Evolutionary conservation across 495 filamentous ascomycete species (phyloP).

Genomic region (Usnea hakonensis): DNA sequence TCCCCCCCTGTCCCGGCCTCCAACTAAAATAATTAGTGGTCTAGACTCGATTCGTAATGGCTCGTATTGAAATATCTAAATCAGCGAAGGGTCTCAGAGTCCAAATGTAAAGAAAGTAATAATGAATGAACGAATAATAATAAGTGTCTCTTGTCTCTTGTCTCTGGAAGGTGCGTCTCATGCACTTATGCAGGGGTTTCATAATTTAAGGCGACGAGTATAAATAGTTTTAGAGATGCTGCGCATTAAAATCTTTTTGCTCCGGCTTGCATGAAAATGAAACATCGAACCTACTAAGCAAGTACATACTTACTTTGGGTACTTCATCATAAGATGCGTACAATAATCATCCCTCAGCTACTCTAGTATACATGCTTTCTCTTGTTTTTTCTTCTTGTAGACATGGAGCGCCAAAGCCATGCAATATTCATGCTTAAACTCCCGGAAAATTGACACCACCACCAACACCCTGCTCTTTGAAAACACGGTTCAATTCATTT

Average conservation of each 20-base stretch:
- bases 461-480: constrained; percentile 19
- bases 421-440: not conserved
- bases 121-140: no score
- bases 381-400: not conserved
- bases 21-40: not conserved
- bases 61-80: not conserved
- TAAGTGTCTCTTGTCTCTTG: no score
- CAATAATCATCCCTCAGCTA: not conserved
- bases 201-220: no score
- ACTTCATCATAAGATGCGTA: not conserved
- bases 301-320: no score
- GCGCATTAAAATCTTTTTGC: not conserved
- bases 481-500: constrained; percentile 10
- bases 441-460: not conserved
- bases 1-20: not conserved
- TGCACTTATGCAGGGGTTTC: no score
- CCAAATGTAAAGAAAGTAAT: not conserved
- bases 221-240: not conserved
- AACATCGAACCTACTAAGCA: not conserved
- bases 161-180: no score
- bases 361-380: not conserved
- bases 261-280: not conserved
- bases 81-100: not conserved
- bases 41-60: constrained; percentile 2
- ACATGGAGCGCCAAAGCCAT: constrained; percentile 5